phyloP scores from a whole-genome alignment of 176 grass and related monocot species.

The Carex parvula region DNA sequence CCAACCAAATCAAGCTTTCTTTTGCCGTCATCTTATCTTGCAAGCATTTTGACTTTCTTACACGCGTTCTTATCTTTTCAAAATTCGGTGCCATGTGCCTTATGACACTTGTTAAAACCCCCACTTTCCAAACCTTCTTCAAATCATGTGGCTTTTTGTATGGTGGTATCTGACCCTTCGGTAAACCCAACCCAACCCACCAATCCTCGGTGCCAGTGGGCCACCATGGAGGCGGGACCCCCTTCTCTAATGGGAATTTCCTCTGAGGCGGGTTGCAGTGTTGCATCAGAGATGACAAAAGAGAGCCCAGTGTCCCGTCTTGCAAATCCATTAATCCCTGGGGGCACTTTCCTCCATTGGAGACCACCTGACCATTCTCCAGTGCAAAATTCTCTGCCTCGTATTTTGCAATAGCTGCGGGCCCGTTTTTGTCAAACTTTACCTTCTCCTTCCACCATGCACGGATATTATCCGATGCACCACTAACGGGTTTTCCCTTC shows the following conservation, averaged over 20 bases:
- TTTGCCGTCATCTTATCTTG: constrained; percentile 99
- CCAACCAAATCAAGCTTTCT: constrained; percentile 89
- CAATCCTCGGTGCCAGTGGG: constrained; percentile 85
- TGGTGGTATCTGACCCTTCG: constrained; percentile 49
- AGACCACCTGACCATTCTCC: constrained; percentile 26
- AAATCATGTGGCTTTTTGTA: constrained; percentile 98
- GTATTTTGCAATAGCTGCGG: constrained; percentile 66
- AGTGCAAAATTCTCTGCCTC: constrained; percentile 55
- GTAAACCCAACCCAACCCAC: constrained; percentile 69
- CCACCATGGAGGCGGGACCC: constrained; percentile 81
- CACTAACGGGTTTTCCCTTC: constrained; percentile 91
- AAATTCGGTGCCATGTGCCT: constrained; percentile 93
- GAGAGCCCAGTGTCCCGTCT: constrained; percentile 79
- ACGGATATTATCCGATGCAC: constrained; percentile 88
- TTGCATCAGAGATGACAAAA: constrained; percentile 94
- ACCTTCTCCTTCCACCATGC: constrained; percentile 99
- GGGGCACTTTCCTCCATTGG: constrained; percentile 33
- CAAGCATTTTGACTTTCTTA: constrained; percentile 91
- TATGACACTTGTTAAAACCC: constrained; percentile 83
- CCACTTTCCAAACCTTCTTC: constrained; percentile 99
- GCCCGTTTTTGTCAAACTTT: constrained; percentile 97
- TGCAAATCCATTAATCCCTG: constrained; percentile 90
- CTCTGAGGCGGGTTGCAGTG: constrained; percentile 84
- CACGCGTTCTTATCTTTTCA: constrained; percentile 85
- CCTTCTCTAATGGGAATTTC: constrained; percentile 92